phyloP scores from a whole-genome alignment of 2,329 filamentous ascomycete species.

The Fusarium chaquense region DNA sequence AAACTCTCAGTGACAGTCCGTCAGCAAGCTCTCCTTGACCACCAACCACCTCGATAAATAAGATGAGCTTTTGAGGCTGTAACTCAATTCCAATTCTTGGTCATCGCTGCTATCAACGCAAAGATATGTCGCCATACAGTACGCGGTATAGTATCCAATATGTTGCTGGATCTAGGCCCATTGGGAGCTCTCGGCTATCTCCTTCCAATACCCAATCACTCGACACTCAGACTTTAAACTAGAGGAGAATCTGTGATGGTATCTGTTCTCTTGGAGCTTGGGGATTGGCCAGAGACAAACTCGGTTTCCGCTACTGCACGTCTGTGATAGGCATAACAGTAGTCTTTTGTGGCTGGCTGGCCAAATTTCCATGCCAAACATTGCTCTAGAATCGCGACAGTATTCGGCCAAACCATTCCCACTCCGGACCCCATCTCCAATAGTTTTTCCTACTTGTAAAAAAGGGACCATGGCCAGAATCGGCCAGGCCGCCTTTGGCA shows the following conservation, averaged over 20 bases:
- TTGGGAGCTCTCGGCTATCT: conserved; percentile 11
- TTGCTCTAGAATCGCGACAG: not conserved
- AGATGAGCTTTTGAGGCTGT: not conserved
- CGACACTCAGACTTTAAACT: conserved; percentile 11
- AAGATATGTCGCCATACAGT: not conserved
- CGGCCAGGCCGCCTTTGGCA: not conserved
- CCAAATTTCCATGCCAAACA: conserved; percentile 23
- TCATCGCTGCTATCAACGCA: not conserved
- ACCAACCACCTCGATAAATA: conserved; percentile 1
- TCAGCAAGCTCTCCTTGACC: not conserved
- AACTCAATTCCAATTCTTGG: conserved; percentile 1
- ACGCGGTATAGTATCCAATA: not conserved
- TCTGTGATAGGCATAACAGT: conserved; percentile 23
- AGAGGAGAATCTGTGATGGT: not conserved
- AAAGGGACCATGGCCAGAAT: not conserved
- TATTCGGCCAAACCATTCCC: conserved; percentile 22
- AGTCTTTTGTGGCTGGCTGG: conserved; percentile 35
- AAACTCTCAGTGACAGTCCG: not conserved
- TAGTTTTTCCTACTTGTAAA: not conserved
- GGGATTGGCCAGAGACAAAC: conserved; percentile 9
- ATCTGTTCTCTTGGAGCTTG: not conserved
- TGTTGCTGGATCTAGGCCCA: conserved; percentile 7
- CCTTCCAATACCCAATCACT: conserved; percentile 1
- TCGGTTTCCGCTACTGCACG: conserved; percentile 10
- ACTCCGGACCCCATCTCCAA: conserved; percentile 29